Evolutionary conservation across 768 basidiomycete species (phyloP).

Genomic region (Termitomyces sp.): DNA sequence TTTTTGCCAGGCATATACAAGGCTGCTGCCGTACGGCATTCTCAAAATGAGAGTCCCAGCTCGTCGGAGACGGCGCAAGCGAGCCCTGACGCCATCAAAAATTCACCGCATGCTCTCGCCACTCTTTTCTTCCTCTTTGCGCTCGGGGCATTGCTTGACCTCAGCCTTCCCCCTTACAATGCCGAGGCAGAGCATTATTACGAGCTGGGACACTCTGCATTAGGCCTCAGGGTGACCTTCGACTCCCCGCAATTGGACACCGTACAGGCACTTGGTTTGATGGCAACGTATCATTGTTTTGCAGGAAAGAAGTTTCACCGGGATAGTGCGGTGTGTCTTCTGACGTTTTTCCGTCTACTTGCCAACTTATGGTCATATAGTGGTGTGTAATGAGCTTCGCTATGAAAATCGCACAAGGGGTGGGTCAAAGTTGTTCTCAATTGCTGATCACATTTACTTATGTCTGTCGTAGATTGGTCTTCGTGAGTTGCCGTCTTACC

Average conservation of each 20-base stretch:
- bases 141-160: constrained; percentile 58
- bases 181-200: constrained; percentile 62
- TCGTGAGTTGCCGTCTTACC: constrained; percentile 28
- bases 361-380: constrained; percentile 24
- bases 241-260: constrained; percentile 55
- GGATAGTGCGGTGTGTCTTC: constrained; percentile 35
- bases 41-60: constrained; percentile 14
- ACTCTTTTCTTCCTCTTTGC: constrained; percentile 58
- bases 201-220: constrained; percentile 50
- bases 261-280: constrained; percentile 56
- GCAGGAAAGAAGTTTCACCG: constrained; percentile 50
- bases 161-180: constrained; percentile 47
- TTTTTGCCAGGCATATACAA: constrained; percentile 39
- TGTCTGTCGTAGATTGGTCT: constrained; percentile 32
- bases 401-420: constrained; percentile 59
- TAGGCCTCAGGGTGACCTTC: constrained; percentile 48
- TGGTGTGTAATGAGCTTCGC: constrained; percentile 55
- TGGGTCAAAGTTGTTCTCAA: constrained; percentile 18
- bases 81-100: neutral
- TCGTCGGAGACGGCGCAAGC: neutral
- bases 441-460: neutral
- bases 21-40: constrained; percentile 16
- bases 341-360: constrained; percentile 22
- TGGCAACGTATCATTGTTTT: constrained; percentile 54
- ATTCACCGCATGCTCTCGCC: constrained; percentile 47